Evolutionary conservation across 139 green algal species (phyloP), one percentile per base, ranked within the genome.

Genomic region (Coccomyxa sp.): DNA sequence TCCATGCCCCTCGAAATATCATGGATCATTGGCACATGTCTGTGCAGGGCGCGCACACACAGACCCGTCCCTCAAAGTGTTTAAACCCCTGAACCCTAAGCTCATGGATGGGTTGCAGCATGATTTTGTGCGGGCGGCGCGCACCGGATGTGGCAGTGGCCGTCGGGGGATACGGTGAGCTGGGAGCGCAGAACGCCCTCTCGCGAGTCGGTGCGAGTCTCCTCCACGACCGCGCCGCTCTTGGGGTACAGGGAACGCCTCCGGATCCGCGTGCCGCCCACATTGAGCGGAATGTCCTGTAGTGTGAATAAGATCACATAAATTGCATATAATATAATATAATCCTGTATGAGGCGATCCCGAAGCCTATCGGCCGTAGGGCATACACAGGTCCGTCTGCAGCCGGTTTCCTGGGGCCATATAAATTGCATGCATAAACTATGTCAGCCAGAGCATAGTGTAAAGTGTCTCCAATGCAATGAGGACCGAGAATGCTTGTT

Each of bases 71-170:
- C 38, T 51, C 38, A 51, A 51, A 51, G 7, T 11, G n/a, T n/a
- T n/a, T n/a, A 3, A 51, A 51, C 38, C 38, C 38, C 38, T 51
- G 38, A 7, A 51, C 38, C 38, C 38, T 11, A 30, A 75, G 23
- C 66, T 75, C 66, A 75, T 75, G 66, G 23, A 3, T 30, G 23
- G n/a, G 66, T 30, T 25, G 66, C 3, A 30, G 66, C 67, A 75
- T 25, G 7, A 13, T 30, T 10, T 13, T 13, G 67, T 75, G 1
- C 15, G 74, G 74, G 25, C 9, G 23, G n/a, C 74, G 17, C 30
- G 32, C 67, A 86, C 83, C 83, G 83, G 78, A 86, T 86, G 83
- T 86, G 83, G 11, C 82, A 67, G 57, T 86, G 83, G 13, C 83
- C 83, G 38, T 86, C 83, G 18, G 83, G 79, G 31, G 83, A 83